Conservation (phyloP, 352 stramenopile species). For the Achlya hypogyna region DNA sequence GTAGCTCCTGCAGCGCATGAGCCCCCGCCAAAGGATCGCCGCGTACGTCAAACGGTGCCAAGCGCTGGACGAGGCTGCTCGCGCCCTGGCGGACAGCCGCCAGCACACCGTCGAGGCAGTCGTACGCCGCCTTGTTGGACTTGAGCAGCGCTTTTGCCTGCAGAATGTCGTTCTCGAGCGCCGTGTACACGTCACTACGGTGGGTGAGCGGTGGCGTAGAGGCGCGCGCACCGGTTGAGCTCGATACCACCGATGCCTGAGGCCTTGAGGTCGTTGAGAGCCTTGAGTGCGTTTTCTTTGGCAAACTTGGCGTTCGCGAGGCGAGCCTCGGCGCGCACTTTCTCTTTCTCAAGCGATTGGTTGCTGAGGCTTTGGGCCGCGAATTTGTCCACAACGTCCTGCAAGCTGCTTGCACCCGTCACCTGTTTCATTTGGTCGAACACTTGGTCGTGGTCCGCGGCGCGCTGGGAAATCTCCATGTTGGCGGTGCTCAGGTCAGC, state of each 20-base stretch:
- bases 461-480: conserved; percentile 54
- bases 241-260: conserved; percentile 66
- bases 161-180: conserved; percentile 64
- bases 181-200: conserved; percentile 58
- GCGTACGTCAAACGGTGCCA: conserved; percentile 53
- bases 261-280: conserved; percentile 71
- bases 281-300: conserved; percentile 48
- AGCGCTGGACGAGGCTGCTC: conserved; percentile 47
- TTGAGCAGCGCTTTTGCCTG: conserved; percentile 61
- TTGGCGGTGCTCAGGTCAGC: conserved; percentile 56
- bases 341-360: conserved; percentile 66
- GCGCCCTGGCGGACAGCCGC: conserved; percentile 64
- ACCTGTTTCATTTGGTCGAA: conserved; percentile 55
- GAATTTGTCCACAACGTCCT: conserved; percentile 67
- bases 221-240: conserved; percentile 34
- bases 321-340: conserved; percentile 45
- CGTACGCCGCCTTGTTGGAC: conserved; percentile 65
- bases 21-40: background rate
- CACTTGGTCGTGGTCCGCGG: conserved; percentile 56
- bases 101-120: conserved; percentile 66
- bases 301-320: conserved; percentile 43
- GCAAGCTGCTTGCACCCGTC: conserved; percentile 40
- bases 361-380: conserved; percentile 42
- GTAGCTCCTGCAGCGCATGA: background rate
- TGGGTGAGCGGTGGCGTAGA: background rate